Conservation (phyloP, 805 yeast species). For the Ogataea methylovora region DNA sequence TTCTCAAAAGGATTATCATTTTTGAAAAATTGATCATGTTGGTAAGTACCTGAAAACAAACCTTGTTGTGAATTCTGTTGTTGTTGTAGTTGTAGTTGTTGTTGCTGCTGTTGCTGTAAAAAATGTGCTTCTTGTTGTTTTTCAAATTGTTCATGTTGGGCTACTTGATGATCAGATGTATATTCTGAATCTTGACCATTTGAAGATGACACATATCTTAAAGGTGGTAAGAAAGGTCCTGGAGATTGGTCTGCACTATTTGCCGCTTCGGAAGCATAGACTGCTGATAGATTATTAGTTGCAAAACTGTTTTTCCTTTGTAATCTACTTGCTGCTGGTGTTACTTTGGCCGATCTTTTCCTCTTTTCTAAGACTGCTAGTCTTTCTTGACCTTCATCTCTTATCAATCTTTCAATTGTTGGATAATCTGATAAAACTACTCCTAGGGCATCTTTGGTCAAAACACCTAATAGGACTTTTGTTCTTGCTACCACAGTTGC, state of each 20-base stretch:
- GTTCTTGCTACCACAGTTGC: conserved; percentile 72
- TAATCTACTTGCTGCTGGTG: conserved; percentile 10
- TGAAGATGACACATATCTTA: no score
- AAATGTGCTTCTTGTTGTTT: neutral
- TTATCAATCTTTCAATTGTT: conserved; percentile 52
- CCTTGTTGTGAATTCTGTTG: neutral
- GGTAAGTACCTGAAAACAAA: no score
- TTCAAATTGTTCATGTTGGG: neutral
- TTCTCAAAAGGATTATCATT: neutral
- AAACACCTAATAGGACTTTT: conserved; percentile 57
- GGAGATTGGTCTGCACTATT: conserved; percentile 27
- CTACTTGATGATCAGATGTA: neutral
- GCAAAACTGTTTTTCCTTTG: conserved; percentile 4
- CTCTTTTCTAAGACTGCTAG: conserved; percentile 63
- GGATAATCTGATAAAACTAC: conserved; percentile 58
- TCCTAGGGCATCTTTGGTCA: conserved; percentile 56
- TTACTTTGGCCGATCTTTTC: conserved; percentile 33
- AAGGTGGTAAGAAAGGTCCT: conserved; percentile 34
- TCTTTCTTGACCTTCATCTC: conserved; percentile 77
- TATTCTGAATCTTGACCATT: no score
- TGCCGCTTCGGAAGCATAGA: conserved; percentile 23
- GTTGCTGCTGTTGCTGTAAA: neutral
- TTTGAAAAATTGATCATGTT: neutral
- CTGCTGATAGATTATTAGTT: conserved; percentile 4
- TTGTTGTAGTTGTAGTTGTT: neutral